Base-by-base conservation (phyloP, 2,329 filamentous ascomycete genomes). In the Trichoderma aggressivum region DNA sequence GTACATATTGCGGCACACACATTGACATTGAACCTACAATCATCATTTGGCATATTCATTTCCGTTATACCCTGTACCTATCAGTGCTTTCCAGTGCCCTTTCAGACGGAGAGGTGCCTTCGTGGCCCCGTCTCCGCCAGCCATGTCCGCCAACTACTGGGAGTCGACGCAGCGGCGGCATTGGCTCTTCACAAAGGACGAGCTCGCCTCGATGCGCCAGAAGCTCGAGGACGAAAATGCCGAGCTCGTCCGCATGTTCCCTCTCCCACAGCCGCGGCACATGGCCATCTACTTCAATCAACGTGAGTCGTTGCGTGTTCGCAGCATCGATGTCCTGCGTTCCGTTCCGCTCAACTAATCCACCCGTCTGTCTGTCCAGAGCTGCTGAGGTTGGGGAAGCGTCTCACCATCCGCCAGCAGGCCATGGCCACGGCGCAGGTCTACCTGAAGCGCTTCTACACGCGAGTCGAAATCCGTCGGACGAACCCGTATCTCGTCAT, bases 101-200 rank as follows among this genome's bases (percentile, higher is more conserved):
- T 34, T 36, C 32, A 53, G 56, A 28, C 39, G 64, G 60, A 66
- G 26, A 43, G 67, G 71, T 34, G 63, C 71, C 62, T 43, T 50
- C 36, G 61, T 24, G 67, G 67, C 71, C n/a, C 68, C 55, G 34
- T 71, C 69, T 69, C 64, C 72, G 62, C 72, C 65, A n/a, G 77
- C 71, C 67, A 98, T 98, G 95, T 93, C 95, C 39, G 93, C 94
- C 79, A 98, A 95, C 82, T 99, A 95, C 84, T 99, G 94, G 94
- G 92, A 94, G 74, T 98, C 96, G 70, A 96, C 94, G 30, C 96
- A 99, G 83, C 89, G 91, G 76, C 91, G 90, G 75, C 89, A 92
- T 84, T 99, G 96, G 96, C 92, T 93, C 70, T 97, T 97, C 81
- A 91, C 93, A 60, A 92, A 93, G 78, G 90, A 94, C 73, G 90